Conservation (phyloP, 257 asterid species). For the Solanum peruvianum region DNA sequence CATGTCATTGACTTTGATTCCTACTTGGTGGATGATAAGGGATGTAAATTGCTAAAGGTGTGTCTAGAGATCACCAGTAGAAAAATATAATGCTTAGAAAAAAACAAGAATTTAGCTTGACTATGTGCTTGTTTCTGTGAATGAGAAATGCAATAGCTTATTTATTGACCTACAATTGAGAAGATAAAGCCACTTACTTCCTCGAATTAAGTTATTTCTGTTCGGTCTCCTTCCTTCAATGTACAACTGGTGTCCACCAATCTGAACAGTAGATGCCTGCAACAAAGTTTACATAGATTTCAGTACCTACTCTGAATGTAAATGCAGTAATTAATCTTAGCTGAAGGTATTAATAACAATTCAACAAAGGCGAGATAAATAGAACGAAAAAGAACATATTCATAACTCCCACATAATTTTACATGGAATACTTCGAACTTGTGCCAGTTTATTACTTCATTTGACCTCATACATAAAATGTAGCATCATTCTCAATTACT, state of each 20-base stretch:
- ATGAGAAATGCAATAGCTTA: background rate
- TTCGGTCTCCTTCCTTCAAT: conserved; percentile 94
- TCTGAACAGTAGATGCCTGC: conserved; percentile 76
- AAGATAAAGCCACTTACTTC: conserved; percentile 47
- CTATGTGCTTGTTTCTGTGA: background rate
- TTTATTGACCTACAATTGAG: background rate
- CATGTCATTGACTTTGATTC: background rate
- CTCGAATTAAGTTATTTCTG: conserved; percentile 53
- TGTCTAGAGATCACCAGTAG: background rate
- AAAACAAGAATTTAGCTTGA: background rate
- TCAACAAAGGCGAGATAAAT: background rate
- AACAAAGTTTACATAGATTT: background rate
- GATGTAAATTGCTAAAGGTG: background rate
- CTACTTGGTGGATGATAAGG: background rate
- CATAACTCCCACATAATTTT: background rate
- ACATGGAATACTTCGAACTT: background rate
- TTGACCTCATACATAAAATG: background rate
- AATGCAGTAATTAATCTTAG: background rate
- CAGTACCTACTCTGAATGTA: background rate
- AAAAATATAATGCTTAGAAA: background rate
- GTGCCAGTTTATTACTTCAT: background rate
- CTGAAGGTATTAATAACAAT: background rate
- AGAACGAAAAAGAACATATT: background rate
- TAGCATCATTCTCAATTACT: background rate
- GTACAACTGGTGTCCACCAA: conserved; percentile 68